phyloP scores from a whole-genome alignment of 2,329 filamentous ascomycete genomes.

The Didymella lethalis region DNA sequence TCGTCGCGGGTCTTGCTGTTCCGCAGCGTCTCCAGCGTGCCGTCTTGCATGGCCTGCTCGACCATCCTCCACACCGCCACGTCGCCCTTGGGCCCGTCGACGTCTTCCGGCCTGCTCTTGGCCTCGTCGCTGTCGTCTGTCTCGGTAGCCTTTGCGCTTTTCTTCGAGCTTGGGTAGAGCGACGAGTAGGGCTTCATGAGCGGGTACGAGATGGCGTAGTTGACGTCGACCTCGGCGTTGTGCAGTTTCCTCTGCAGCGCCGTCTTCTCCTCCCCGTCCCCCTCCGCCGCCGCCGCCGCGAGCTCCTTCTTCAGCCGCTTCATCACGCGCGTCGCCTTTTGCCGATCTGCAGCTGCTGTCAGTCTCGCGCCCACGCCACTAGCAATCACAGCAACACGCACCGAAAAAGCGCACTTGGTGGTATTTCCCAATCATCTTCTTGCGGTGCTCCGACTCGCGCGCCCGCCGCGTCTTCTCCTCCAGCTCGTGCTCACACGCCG shows the following conservation, averaged over 20 bases:
- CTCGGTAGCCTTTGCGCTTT: slow-evolving; percentile 25
- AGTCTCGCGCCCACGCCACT: slow-evolving; percentile 6
- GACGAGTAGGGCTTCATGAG: slow-evolving; percentile 74
- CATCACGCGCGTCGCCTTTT: slow-evolving; percentile 72
- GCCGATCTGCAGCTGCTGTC: slow-evolving; percentile 63
- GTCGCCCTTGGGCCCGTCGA: slow-evolving; percentile 56
- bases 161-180: slow-evolving; percentile 56
- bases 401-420: slow-evolving; percentile 88
- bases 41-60: slow-evolving; percentile 69
- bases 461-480: slow-evolving; percentile 52
- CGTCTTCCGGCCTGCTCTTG: slow-evolving; percentile 38
- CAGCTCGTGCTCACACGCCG: slow-evolving; percentile 71
- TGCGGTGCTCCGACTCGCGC: slow-evolving; percentile 66
- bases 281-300: slow-evolving; percentile 56
- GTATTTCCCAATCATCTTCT: slow-evolving; percentile 78
- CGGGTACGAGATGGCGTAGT: slow-evolving; percentile 77
- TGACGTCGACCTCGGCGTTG: slow-evolving; percentile 74
- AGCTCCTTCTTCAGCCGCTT: slow-evolving; percentile 71
- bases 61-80: slow-evolving; percentile 73
- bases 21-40: slow-evolving; percentile 63
- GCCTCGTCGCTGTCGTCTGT: slow-evolving; percentile 40
- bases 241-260: slow-evolving; percentile 66
- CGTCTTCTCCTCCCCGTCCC: slow-evolving; percentile 61
- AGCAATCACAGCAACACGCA: slow-evolving; percentile 50
- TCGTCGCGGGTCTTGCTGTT: slow-evolving; percentile 56